Conservation (phyloP, 108 stramenopile genomes). For the Skeletonema tropicum region DNA sequence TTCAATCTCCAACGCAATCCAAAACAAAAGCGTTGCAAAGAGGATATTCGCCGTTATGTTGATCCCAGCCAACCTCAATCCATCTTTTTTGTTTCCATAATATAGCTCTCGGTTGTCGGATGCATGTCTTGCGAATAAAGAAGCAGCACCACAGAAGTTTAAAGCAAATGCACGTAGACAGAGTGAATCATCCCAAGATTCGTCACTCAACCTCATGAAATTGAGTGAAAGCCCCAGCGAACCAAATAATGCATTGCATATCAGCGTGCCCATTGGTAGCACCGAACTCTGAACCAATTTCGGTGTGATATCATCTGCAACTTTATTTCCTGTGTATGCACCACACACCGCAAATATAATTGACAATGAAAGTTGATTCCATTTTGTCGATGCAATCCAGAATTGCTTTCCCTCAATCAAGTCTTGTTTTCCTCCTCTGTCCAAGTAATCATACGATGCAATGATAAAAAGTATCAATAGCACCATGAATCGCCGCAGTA, state of each 20-base stretch:
- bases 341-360: not conserved
- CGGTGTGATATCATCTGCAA: conserved; percentile 1
- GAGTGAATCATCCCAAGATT: conserved; percentile 30
- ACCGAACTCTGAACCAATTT: not conserved
- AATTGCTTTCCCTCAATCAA: conserved; percentile 12
- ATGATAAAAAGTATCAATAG: conserved; percentile 21
- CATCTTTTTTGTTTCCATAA: conserved; percentile 6
- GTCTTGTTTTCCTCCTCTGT: conserved; percentile 1
- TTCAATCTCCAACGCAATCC: conserved; percentile 40
- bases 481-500: conserved; percentile 17
- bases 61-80: conserved; percentile 11
- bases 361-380: not conserved
- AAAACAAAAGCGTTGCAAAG: conserved; percentile 41
- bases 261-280: conserved; percentile 33
- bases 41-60: conserved; percentile 36
- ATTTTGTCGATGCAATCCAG: conserved; percentile 7
- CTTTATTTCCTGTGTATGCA: not conserved
- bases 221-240: conserved; percentile 26
- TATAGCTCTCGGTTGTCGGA: conserved; percentile 33
- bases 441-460: conserved; percentile 14
- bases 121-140: conserved; percentile 41
- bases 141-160: conserved; percentile 46
- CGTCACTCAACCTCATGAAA: conserved; percentile 13
- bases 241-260: conserved; percentile 39
- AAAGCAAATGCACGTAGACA: conserved; percentile 25